A percentile compares a stretch with the other conserved stretches of the same genome.
These are phyloP conservation scores for Penicillium argentinense DNA, from an alignment of 495 filamentous ascomycete genomes.

Conservation along the genomic window DNA sequence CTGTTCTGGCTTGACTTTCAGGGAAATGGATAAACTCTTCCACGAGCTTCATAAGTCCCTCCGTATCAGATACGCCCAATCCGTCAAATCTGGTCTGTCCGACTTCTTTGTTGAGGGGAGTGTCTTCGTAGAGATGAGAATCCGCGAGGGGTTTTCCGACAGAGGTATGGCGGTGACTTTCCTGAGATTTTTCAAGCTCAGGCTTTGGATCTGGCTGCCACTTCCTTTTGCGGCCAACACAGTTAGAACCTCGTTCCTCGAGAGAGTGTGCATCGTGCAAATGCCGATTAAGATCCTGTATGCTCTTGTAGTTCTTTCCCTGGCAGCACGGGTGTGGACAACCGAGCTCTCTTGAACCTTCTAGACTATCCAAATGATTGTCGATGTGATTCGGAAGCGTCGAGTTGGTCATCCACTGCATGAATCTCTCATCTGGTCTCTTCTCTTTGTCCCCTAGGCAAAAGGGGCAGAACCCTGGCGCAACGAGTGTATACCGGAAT, in stretches of 20 bases:
- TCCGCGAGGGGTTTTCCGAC: too few species aligned
- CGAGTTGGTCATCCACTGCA: conserved; percentile 10
- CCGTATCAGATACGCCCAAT: background rate
- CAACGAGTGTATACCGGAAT: conserved; percentile 17
- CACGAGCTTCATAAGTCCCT: background rate
- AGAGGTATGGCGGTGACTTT: too few species aligned
- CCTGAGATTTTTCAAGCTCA: background rate
- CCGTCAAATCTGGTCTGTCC: background rate
- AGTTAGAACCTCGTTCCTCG: conserved; percentile 9
- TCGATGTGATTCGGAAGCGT: conserved; percentile 20
- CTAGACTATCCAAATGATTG: background rate
- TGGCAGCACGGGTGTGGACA: conserved; percentile 3
- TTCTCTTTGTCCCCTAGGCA: conserved; percentile 14
- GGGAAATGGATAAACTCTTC: background rate
- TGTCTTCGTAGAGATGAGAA: too few species aligned
- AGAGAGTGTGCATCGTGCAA: conserved; percentile 8
- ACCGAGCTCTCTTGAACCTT: background rate
- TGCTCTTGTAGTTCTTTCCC: background rate
- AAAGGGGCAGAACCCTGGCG: conserved; percentile 12
- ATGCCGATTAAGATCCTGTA: background rate
- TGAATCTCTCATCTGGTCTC: conserved; percentile 10
- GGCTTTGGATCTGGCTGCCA: background rate
- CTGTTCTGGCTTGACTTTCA: too few species aligned
- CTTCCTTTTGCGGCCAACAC: conserved; percentile 7
- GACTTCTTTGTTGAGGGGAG: background rate